A percentile compares a stretch with the other conserved stretches of the same genome.
Evolutionary conservation across 371 early-diverging fungal species (phyloP).

Genomic region (Mortierella sp.): DNA sequence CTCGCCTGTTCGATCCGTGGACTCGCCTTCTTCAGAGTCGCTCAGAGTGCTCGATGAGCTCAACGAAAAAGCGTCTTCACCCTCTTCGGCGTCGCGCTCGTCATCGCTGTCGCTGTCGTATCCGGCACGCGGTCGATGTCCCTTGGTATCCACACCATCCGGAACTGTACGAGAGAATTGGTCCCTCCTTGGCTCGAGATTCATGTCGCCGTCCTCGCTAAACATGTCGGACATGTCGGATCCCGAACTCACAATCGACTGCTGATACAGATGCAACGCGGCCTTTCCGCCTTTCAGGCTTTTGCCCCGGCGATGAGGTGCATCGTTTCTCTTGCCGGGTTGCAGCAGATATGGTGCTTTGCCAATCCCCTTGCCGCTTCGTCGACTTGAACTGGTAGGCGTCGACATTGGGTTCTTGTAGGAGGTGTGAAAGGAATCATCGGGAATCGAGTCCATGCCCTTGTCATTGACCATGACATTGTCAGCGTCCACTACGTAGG

Average conservation of each 20-base stretch:
- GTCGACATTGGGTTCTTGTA: constrained; percentile 44
- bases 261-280: constrained; percentile 18
- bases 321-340: constrained; percentile 4
- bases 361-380: constrained; percentile 41
- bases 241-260: constrained; percentile 8
- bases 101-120: constrained; percentile 28
- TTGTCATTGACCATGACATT: constrained; percentile 3
- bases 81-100: constrained; percentile 6
- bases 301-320: constrained; percentile 22
- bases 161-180: background rate
- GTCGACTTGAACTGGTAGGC: constrained; percentile 19
- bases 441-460: background rate
- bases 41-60: constrained; percentile 29
- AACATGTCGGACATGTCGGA: constrained; percentile 30
- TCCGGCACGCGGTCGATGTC: background rate
- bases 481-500: constrained; percentile 4
- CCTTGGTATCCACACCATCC: background rate
- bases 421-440: constrained; percentile 30
- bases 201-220: constrained; percentile 16
- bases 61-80: constrained; percentile 23
- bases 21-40: constrained; percentile 19
- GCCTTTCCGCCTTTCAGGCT: constrained; percentile 35
- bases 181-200: background rate
- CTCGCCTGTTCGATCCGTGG: background rate
- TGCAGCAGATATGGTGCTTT: constrained; percentile 34